Evolutionary conservation across 768 basidiomycete species (phyloP).

Genomic region (Naganishia randhawae): DNA sequence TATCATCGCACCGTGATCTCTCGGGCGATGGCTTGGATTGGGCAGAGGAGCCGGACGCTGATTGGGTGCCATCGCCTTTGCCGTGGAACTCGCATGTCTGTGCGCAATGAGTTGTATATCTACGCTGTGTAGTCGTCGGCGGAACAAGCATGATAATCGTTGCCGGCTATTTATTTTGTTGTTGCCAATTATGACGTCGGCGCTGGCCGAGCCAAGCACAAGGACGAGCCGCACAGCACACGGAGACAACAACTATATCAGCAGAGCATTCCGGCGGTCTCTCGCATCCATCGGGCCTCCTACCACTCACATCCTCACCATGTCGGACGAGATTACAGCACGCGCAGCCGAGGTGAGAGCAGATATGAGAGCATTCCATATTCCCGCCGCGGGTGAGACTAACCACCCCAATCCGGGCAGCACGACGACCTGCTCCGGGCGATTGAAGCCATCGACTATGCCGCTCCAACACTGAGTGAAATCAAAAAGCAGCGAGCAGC

Average conservation of each 20-base stretch:
- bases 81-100: neutral
- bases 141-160: neutral
- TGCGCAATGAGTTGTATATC: neutral
- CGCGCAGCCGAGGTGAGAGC: constrained; percentile 24
- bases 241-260: neutral
- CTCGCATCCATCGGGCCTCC: neutral
- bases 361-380: too few relatives aligned
- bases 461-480: constrained; percentile 25
- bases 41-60: neutral
- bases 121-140: neutral
- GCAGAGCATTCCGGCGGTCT: too few relatives aligned
- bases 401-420: neutral
- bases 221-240: neutral
- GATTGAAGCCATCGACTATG: constrained; percentile 29
- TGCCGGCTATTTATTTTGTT: neutral
- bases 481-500: constrained; percentile 19
- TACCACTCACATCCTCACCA: neutral
- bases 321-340: constrained; percentile 21
- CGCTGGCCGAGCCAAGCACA: neutral
- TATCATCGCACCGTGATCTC: too few relatives aligned
- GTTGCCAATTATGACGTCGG: too few relatives aligned
- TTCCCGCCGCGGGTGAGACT: too few relatives aligned
- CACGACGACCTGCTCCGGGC: constrained; percentile 16
- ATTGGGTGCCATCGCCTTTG: neutral
- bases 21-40: too few relatives aligned